phyloP scores from a whole-genome alignment of 2,329 filamentous ascomycete genomes.

The Botrytis porri region DNA sequence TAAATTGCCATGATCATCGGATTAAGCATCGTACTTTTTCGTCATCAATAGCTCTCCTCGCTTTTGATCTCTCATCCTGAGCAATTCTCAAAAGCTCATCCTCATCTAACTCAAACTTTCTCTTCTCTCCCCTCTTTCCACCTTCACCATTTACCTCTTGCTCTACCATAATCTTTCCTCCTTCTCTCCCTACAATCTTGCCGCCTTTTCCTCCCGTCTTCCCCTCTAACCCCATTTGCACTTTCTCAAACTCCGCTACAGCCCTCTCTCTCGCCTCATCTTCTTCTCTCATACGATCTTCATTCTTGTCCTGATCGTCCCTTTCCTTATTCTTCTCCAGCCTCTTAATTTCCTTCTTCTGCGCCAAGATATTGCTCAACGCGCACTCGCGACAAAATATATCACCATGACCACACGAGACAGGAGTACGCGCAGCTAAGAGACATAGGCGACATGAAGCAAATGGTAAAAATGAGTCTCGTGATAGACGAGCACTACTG shows the following conservation, averaged over 20 bases:
- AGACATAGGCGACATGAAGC: slow-evolving; percentile 87
- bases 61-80: slow-evolving; percentile 65
- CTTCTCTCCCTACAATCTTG: slow-evolving; percentile 42
- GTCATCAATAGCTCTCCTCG: slow-evolving; percentile 66
- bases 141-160: slow-evolving; percentile 35
- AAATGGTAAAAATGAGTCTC: slow-evolving; percentile 91
- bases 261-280: slow-evolving; percentile 69
- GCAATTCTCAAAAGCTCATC: slow-evolving; percentile 71
- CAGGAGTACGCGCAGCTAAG: slow-evolving; percentile 74
- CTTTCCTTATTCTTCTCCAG: slow-evolving; percentile 64
- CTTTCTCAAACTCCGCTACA: slow-evolving; percentile 77
- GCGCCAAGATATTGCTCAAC: slow-evolving; percentile 82
- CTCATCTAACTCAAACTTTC: slow-evolving; percentile 78
- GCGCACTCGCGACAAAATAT: slow-evolving; percentile 96
- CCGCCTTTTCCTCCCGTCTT: slow-evolving; percentile 38
- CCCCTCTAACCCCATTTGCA: slow-evolving; percentile 65
- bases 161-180: slow-evolving; percentile 45
- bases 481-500: slow-evolving; percentile 76
- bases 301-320: slow-evolving; percentile 59
- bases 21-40: slow-evolving; percentile 56
- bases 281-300: slow-evolving; percentile 58
- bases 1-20: neutral
- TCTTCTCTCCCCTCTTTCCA: slow-evolving; percentile 51
- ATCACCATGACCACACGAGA: slow-evolving; percentile 80
- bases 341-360: slow-evolving; percentile 88